Evolutionary conservation across 306 rosid genomes (phyloP), one percentile per base, ranked within the genome.

Genomic region (Dalbergia oliveri): DNA sequence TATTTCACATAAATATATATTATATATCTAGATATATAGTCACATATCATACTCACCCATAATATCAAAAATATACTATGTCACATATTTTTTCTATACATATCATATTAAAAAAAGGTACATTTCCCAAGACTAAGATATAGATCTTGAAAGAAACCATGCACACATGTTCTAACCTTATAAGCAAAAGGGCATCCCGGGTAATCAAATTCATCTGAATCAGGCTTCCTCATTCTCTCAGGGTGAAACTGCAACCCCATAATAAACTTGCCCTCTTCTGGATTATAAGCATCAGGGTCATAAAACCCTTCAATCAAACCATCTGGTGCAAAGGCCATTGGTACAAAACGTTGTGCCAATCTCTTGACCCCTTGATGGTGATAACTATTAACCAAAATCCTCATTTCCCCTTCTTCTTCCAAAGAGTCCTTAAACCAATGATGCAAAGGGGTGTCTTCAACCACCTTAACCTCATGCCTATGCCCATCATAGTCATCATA

Each of bases 171-270:
- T 33, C 21, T 57, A 43, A 94, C 98, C 97, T 88, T 84, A 87
- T 94, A 94, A 69, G 97, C 97, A 69, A 80, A 89, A 0, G 99
- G 94, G 77, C 99, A 92, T 58, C 97, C 97, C 0, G 93, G 93
- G 53, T 94, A 94, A 84, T 94, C 97, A 83, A 93, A 94, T 59
- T 94, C 90, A 0, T 94, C 97, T 1, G 99, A 91, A 80, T 93
- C 92, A 5, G 78, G 59, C 50, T 49, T 81, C 66, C 97, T 88
- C 99, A 94, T 94, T 66, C 97, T 75, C 51, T 94, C 99, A 1
- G 99, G 99, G 62, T 94, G 97, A 84, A 94, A 94, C 45, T 94
- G 99, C 61, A 94, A 90, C 2, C 97, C 97, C 99, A 94, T 94
- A 3, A 94, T 93, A 26, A 94, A 94, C 85, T 94, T 94, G 1